These are phyloP conservation scores for Vairimorpha apis DNA, from an alignment of 371 early-diverging fungal genomes.

Conservation along the genomic window DNA sequence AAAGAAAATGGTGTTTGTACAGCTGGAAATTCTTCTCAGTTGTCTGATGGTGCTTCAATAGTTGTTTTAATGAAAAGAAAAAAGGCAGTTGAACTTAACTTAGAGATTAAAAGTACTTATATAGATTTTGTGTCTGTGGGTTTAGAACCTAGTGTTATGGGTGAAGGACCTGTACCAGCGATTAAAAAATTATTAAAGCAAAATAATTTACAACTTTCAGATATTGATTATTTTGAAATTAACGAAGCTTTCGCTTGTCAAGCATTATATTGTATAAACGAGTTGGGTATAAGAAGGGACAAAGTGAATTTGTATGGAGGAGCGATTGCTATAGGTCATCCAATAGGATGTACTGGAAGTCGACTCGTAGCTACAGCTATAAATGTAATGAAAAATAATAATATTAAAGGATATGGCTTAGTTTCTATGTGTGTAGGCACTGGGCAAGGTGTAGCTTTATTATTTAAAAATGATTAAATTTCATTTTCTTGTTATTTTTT, in stretches of 20 bases:
- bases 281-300: constrained; percentile 71
- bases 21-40: constrained; percentile 92
- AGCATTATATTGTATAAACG: constrained; percentile 78
- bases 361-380: constrained; percentile 85
- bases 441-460: constrained; percentile 85
- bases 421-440: constrained; percentile 87
- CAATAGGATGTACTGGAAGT: constrained; percentile 88
- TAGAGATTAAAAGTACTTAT: constrained; percentile 77
- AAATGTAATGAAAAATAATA: constrained; percentile 70
- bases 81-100: constrained; percentile 75
- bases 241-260: constrained; percentile 97
- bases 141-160: constrained; percentile 85
- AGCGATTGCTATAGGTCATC: constrained; percentile 91
- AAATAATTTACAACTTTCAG: constrained; percentile 70
- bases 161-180: constrained; percentile 81
- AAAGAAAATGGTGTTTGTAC: constrained; percentile 75
- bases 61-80: constrained; percentile 84
- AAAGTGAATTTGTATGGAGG: constrained; percentile 96
- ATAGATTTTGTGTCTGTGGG: constrained; percentile 79
- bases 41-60: constrained; percentile 91
- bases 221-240: constrained; percentile 80
- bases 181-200: constrained; percentile 75
- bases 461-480: constrained; percentile 15
- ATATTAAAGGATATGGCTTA: constrained; percentile 72
- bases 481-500: no score